phyloP scores from a whole-genome alignment of 2,329 filamentous ascomycete genomes.

The Fonsecaea pedrosoi region DNA sequence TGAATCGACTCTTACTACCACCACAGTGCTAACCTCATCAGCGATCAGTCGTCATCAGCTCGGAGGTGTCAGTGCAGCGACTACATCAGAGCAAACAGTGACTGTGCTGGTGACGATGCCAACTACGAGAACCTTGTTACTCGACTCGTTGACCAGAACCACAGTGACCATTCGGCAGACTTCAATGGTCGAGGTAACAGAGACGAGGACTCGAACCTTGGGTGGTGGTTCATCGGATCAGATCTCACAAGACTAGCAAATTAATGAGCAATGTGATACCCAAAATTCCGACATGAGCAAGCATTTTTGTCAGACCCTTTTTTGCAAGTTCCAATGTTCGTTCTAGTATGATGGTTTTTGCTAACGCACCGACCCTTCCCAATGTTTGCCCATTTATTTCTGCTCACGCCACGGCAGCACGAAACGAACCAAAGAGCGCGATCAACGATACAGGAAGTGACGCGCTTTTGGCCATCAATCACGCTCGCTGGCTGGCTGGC shows the following conservation, averaged over 20 bases:
- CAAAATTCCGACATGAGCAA: not conserved
- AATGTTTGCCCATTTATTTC: not conserved
- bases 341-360: not conserved
- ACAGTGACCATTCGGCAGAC: slow-evolving; percentile 22
- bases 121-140: slow-evolving; percentile 22
- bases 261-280: not conserved
- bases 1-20: slow-evolving; percentile 22
- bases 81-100: slow-evolving; percentile 16
- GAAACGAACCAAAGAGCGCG: not conserved
- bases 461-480: not conserved
- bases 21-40: slow-evolving; percentile 17
- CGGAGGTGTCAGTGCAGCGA: not conserved
- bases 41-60: slow-evolving; percentile 21
- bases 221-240: not conserved
- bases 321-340: not conserved
- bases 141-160: slow-evolving; percentile 18
- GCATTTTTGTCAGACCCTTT: not conserved
- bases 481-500: not conserved
- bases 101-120: slow-evolving; percentile 29
- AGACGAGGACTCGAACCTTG: slow-evolving; percentile 22
- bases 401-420: not conserved
- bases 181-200: slow-evolving; percentile 19
- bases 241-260: not conserved
- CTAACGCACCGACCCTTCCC: not conserved
- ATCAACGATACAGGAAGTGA: not conserved